Evolutionary conservation across 2,329 filamentous ascomycete genomes (phyloP), one percentile per base, ranked within the genome.

Genomic region (Stachybotrys chartarum): DNA sequence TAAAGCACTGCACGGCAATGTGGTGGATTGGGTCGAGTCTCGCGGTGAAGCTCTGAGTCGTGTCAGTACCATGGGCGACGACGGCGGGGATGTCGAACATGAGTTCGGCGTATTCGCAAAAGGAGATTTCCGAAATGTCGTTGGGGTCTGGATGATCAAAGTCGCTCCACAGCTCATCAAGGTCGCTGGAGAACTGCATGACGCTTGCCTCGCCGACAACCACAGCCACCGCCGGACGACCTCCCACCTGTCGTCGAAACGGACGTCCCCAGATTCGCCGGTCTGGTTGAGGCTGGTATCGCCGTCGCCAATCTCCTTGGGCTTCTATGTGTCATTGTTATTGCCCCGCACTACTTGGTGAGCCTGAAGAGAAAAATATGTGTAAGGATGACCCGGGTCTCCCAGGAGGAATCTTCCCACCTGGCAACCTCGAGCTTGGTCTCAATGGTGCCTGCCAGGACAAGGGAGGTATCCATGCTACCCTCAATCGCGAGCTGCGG

Each of bases 401-500:
- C n/a, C 39, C 11, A 49, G 46, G 46, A 14, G 17, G 2, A 18
- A n/a, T 16, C 48, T 16, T 67, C 59, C 66, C 62, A 69, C 50
- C 58, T 60, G 32, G 65, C 63, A 46, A 68, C 59, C 24, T 62
- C 58, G 24, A 68, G 57, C 32, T 61, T 61, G 42, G 63, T 63
- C 50, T 69, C 58, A 18, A 69, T 54, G 16, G 58, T 57, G 39
- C 60, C 60, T 5, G 68, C 44, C 6, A 56, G 57, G 31, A 65
- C 48, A 4, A 24, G 24, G 12, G 54, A 52, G 14, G 61, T 65
- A 31, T 66, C 59, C 5, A 64, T 56, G 31, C 54, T 44, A 3
- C 60, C 61, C 45, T 62, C 59, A 31, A 68, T 57, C 8, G 59
- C 63, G 42, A 69, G 58, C 54, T 64, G 60, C 17, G 68, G 69